Base-by-base conservation (phyloP, 441 rosid species). In the Euphorbia celastroides region DNA sequence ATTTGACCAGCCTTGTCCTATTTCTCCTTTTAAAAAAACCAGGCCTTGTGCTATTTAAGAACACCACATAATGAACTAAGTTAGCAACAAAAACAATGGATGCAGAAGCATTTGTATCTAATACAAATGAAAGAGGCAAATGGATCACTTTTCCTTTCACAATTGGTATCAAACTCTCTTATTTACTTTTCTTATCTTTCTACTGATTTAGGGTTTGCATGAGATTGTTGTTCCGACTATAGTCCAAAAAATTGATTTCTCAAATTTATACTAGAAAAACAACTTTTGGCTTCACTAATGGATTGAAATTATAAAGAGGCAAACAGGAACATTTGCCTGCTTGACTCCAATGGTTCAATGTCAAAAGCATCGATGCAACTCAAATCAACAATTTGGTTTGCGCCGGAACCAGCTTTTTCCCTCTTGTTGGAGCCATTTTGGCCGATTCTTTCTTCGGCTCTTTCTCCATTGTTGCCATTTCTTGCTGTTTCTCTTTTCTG, bases 111-210 rank as follows among this genome's bases (percentile, higher is more conserved):
- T 66, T 54, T 32, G 8, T 20, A 5, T 55, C 77, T 10, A n/a
- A 5, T 16, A 36, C 64, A 17, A 74, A 67, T 19, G 48, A 19
- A 32, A 57, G 19, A 58, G 84, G 83, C 36, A 80, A 75, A 41
- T 84, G 86, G 88, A 61, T 72, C 54, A 75, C 84, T 41, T 80
- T 80, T 63, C 81, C 83, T 8, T 84, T 80, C 73, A 80, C 78
- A 38, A 62, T 58, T 42, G 74, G 77, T 80, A 67, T 1, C 44
- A 38, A 38, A 38, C 44, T 38, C 44, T 38, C 44, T 38, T 38
- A 3, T 9, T 38, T 3, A 3, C 44, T 38, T 38, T 55, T 16
- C n/a, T 38, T 30, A 41, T 32, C 54, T 26, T 51, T 6, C 3
- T 42, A 10, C 26, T 38, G 42, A 34, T 34, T n/a, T n/a, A n/a